Evolutionary conservation across 1,139 yeast genomes (phyloP).

Genomic region (Debaryomyces sp.): DNA sequence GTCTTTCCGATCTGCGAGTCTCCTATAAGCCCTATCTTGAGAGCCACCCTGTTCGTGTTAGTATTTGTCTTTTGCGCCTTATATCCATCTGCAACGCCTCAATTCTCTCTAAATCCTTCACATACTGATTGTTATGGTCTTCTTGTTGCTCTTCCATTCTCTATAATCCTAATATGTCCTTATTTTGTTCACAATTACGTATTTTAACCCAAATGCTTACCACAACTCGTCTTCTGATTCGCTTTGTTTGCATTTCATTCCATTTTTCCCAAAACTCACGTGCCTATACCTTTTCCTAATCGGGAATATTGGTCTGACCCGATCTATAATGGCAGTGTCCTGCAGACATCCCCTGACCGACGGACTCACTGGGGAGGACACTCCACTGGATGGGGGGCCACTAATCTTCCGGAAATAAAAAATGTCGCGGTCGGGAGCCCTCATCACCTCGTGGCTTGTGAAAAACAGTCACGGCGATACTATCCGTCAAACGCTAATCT

Average conservation of each 20-base stretch:
- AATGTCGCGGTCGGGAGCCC: neutral
- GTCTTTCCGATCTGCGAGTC: slow-evolving; percentile 99
- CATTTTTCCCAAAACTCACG: slow-evolving; percentile 1
- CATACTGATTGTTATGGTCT: slow-evolving; percentile 44
- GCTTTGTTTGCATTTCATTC: slow-evolving; percentile 2
- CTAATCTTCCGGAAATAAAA: too few species aligned
- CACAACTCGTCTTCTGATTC: neutral
- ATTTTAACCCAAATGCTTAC: neutral
- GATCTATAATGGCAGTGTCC: neutral
- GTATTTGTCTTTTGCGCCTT: slow-evolving; percentile 9
- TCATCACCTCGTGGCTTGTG: neutral
- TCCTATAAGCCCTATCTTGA: slow-evolving; percentile 92
- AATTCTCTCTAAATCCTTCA: slow-evolving; percentile 10
- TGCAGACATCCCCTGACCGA: neutral
- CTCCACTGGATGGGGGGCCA: too few species aligned
- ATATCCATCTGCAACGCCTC: neutral
- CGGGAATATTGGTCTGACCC: neutral
- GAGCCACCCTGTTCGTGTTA: slow-evolving; percentile 56
- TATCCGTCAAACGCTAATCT: neutral
- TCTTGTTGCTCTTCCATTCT: slow-evolving; percentile 21
- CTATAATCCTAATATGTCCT: neutral
- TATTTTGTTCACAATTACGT: neutral
- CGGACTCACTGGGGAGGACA: neutral
- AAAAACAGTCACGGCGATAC: neutral
- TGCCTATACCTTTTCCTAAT: neutral